Base-by-base conservation (phyloP, 2,329 filamentous ascomycete species). In the Clarireedia monteithiana region DNA sequence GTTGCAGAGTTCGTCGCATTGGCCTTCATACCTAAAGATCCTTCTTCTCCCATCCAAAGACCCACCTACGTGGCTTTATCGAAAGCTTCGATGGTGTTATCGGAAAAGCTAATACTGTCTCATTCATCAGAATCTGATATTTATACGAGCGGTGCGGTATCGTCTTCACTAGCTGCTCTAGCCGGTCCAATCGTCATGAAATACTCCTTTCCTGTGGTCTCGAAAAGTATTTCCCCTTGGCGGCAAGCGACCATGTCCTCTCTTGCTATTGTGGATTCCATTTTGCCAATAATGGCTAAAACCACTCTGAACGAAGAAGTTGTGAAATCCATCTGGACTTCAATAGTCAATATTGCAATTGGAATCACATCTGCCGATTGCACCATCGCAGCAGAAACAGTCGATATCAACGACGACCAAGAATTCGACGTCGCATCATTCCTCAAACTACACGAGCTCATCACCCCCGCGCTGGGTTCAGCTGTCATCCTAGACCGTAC, bases 31-130 rank as follows among this genome's bases (percentile, higher is more conserved):
- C 14, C 66, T 60, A 58, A 64, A 60, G 39, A 65, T 56, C 66
- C 73, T 56, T 54, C 66, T 58, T 23, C 70, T 59, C 55, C 72
- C 60, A 55, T 70, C 69, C 62, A 68, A 50, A 83, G 83, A 56
- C 87, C 89, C 6, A 95, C 90, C 0, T 97, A 91, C 67, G 84
- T 99, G 55, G 92, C 94, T 36, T 81, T 97, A 67, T 90, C 91
- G 1, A 95, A 94, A 69, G 82, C 82, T 20, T 84, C 86, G 57
- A 94, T 96, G 79, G 74, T 78, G 2, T 80, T 90, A 47, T 71
- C 95, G 2, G 77, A 87, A 60, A 73, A 72, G 0, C 72, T 89
- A 2, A 74, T 86, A 3, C 70, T 82, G 4, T 72, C 75, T 15
- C 83, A 89, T 60, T 78, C 82, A 0, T 69, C 73, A 0, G 82